A percentile compares a stretch with the other conserved stretches of the same genome.
These are phyloP conservation scores for Sporothrix mexicana DNA, from an alignment of 2,329 filamentous ascomycete species.

Conservation along the genomic window DNA sequence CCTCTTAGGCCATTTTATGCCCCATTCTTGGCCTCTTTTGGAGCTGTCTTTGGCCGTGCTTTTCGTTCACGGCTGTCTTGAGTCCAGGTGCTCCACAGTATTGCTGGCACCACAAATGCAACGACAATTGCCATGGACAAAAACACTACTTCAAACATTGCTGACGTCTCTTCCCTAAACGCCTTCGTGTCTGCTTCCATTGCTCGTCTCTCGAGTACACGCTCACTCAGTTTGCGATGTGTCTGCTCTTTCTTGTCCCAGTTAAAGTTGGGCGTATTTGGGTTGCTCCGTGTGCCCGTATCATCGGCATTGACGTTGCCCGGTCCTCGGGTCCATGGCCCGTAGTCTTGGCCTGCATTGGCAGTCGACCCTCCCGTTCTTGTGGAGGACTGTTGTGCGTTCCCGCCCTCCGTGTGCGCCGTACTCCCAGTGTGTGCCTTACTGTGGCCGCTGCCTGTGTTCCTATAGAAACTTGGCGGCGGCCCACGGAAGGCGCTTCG, in stretches of 20 bases:
- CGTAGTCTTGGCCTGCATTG: constrained; percentile 35
- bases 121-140: too few species aligned
- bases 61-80: constrained; percentile 34
- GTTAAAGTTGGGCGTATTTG: constrained; percentile 80
- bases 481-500: constrained; percentile 80
- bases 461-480: constrained; percentile 85
- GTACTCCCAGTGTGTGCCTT: constrained; percentile 18
- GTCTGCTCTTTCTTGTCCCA: constrained; percentile 73
- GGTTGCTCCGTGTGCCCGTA: constrained; percentile 42
- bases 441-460: constrained; percentile 42
- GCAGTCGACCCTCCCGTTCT: constrained; percentile 47
- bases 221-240: constrained; percentile 67
- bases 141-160: too few species aligned
- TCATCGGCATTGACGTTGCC: constrained; percentile 33
- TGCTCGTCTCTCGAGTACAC: constrained; percentile 49
- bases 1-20: background rate
- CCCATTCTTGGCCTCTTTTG: background rate
- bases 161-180: constrained; percentile 48
- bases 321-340: constrained; percentile 27
- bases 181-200: constrained; percentile 42
- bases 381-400: background rate
- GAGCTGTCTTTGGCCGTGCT: constrained; percentile 37
- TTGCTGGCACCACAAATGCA: constrained; percentile 51
- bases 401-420: too few species aligned
- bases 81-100: constrained; percentile 48